Percentiles rank a stretch among this genome's conserved stretches.
Conservation (phyloP, 208 protist genomes). For the Leishmania turanica region DNA sequence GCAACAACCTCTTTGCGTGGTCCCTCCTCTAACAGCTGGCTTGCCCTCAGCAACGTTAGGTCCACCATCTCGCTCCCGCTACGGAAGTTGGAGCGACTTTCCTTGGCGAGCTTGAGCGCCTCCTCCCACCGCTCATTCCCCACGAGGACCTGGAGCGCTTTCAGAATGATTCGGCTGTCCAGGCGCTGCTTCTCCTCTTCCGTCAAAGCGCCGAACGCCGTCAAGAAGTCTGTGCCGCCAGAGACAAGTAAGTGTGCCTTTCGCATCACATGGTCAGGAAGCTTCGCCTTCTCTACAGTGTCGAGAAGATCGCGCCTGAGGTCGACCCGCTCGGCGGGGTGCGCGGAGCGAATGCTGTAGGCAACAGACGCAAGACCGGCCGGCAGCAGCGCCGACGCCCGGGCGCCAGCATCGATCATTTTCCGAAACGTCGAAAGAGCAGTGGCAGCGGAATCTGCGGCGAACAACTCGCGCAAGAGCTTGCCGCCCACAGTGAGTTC, state of each 20-base stretch:
- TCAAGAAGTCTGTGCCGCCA: conserved; percentile 32
- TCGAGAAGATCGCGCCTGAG: conserved; percentile 23
- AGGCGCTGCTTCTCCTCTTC: conserved; percentile 24
- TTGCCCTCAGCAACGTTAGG: conserved; percentile 38
- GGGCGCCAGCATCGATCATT: conserved; percentile 27
- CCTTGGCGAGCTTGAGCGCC: conserved; percentile 54
- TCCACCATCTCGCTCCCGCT: conserved; percentile 50
- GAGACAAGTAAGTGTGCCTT: conserved; percentile 33
- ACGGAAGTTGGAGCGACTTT: conserved; percentile 41
- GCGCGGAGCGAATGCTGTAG: conserved; percentile 18
- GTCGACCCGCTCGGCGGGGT: conserved; percentile 13
- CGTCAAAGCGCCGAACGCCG: conserved; percentile 29
- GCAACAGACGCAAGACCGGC: conserved; percentile 24
- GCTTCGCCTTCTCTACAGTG: conserved; percentile 25
- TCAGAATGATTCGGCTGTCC: conserved; percentile 33
- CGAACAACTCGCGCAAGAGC: conserved; percentile 34
- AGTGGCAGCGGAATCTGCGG: conserved; percentile 15
- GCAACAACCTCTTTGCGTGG: conserved; percentile 37
- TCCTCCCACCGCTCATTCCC: conserved; percentile 59
- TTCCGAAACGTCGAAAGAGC: conserved; percentile 23
- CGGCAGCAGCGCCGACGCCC: conserved; percentile 23
- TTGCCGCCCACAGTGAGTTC: conserved; percentile 20
- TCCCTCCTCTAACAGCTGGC: conserved; percentile 34
- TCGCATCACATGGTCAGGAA: conserved; percentile 24
- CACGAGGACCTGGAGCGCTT: conserved; percentile 33